Evolutionary conservation across 805 yeast species (phyloP).

Genomic region (Tetrapisispora taiwanensis): DNA sequence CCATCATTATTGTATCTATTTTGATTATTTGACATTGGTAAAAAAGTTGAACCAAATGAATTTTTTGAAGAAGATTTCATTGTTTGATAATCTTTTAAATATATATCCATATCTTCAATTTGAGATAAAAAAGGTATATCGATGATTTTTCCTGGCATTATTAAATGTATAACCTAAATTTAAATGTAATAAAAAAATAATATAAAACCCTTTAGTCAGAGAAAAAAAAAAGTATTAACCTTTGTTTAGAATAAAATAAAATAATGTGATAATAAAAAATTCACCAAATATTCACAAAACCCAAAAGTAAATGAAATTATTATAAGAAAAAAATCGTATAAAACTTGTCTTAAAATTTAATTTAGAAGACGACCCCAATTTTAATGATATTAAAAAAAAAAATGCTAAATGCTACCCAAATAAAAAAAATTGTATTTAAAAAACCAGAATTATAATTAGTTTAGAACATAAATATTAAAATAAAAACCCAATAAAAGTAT

Average conservation of each 20-base stretch:
- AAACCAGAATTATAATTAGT: too few species aligned
- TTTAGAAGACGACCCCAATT: too few species aligned
- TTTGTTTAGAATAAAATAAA: too few species aligned
- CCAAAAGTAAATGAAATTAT: background rate
- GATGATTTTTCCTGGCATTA: slow-evolving; percentile 26
- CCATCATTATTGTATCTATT: slow-evolving; percentile 2
- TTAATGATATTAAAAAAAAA: too few species aligned
- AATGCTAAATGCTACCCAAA: too few species aligned
- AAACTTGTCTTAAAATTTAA: too few species aligned
- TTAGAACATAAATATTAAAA: too few species aligned
- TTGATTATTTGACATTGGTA: slow-evolving; percentile 3
- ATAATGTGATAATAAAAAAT: too few species aligned
- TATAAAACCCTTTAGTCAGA: background rate
- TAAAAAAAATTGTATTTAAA: too few species aligned
- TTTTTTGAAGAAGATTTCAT: slow-evolving; percentile 14
- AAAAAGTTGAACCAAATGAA: slow-evolving; percentile 1
- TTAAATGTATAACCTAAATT: background rate
- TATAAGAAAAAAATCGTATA: too few species aligned
- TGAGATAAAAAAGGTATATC: slow-evolving; percentile 28
- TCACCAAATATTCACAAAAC: background rate
- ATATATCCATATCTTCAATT: slow-evolving; percentile 28
- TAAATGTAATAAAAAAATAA: background rate
- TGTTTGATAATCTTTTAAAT: slow-evolving; percentile 19
- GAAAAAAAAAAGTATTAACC: background rate
- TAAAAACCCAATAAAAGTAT: too few species aligned